Evolutionary conservation across 2,329 filamentous ascomycete genomes (phyloP).

Genomic region (Emmonsiellopsis sp.): DNA sequence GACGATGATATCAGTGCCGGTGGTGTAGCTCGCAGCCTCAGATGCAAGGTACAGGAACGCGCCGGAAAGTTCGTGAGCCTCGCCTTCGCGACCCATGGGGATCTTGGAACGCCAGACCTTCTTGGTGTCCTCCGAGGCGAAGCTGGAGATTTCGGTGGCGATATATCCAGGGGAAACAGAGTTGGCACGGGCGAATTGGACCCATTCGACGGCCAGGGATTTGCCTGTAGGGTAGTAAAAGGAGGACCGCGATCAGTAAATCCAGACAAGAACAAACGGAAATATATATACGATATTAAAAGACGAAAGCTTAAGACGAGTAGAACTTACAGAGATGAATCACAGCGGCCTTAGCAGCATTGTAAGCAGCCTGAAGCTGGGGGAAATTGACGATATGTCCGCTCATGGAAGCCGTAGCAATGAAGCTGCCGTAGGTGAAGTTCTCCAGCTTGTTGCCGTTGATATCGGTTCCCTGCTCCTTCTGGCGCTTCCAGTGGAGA

Average conservation of each 20-base stretch:
- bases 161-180: conserved; percentile 68
- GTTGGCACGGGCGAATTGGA: conserved; percentile 63
- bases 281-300: background rate
- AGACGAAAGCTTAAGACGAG: background rate
- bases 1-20: conserved; percentile 62
- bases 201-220: conserved; percentile 67
- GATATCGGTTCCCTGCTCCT: conserved; percentile 54
- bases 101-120: conserved; percentile 68
- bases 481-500: conserved; percentile 60
- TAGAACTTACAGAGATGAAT: conserved; percentile 36
- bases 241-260: too few species aligned
- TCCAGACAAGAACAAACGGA: background rate
- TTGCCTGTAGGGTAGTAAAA: conserved; percentile 40
- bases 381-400: conserved; percentile 71
- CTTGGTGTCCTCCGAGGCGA: conserved; percentile 57
- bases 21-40: conserved; percentile 75
- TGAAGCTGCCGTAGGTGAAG: conserved; percentile 59
- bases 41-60: conserved; percentile 73
- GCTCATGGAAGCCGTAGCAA: conserved; percentile 70
- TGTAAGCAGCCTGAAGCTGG: conserved; percentile 65
- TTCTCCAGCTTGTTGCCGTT: conserved; percentile 53
- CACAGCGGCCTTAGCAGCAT: conserved; percentile 58
- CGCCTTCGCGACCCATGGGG: conserved; percentile 67
- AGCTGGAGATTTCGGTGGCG: conserved; percentile 60
- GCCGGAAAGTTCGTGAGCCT: conserved; percentile 67